Conservation (phyloP, 352 stramenopile species). For the Peronospora belbahrii region DNA sequence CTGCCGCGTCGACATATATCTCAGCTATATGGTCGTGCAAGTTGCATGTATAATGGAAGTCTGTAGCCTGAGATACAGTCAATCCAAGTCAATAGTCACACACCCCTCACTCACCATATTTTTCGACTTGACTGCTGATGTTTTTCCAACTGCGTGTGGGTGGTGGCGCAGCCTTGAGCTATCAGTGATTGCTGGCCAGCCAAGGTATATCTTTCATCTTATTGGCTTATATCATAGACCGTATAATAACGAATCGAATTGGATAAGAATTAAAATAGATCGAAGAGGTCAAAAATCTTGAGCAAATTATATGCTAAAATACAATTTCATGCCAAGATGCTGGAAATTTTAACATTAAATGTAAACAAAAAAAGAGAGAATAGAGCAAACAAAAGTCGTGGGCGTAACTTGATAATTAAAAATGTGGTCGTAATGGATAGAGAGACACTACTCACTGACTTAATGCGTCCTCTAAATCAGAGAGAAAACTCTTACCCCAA, state of each 20-base stretch:
- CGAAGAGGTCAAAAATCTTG: too few species aligned
- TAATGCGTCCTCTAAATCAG: constrained; percentile 54
- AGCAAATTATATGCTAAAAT: not conserved
- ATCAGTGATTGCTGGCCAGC: constrained; percentile 29
- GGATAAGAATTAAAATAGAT: not conserved
- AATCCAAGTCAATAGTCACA: not conserved
- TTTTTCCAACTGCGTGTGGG: constrained; percentile 30
- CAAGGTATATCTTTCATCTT: constrained; percentile 5
- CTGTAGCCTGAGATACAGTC: not conserved
- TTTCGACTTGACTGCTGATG: constrained; percentile 25
- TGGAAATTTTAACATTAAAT: too few species aligned
- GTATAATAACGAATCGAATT: not conserved
- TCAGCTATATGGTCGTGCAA: constrained; percentile 3
- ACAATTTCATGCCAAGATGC: too few species aligned
- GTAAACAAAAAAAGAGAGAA: too few species aligned
- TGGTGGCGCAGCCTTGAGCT: constrained; percentile 5
- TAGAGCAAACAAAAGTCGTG: too few species aligned
- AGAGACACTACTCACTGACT: constrained; percentile 48
- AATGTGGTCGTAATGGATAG: too few species aligned
- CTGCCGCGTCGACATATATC: not conserved
- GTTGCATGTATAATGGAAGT: not conserved
- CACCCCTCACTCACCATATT: constrained; percentile 26
- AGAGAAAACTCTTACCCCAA: constrained; percentile 77
- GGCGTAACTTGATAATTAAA: too few species aligned
- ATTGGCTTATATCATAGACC: constrained; percentile 31